Evolutionary conservation across 345 rosid genomes (phyloP), one percentile per base, ranked within the genome.

Genomic region (Balakata baccata): DNA sequence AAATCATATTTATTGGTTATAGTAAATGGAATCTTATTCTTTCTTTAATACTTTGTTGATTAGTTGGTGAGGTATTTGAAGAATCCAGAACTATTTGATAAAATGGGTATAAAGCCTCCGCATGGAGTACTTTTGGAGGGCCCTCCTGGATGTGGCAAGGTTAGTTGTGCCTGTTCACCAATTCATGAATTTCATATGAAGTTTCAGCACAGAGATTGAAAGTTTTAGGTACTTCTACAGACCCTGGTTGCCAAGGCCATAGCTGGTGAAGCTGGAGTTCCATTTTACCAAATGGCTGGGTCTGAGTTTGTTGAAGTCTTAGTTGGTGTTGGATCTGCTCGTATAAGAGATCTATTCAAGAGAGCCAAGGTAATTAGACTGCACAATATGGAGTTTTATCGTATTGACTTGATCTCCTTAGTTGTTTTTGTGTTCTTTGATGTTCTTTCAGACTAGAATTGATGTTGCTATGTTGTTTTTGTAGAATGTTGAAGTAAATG

Each of bases 121-220:
- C 98, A 93, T 82, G 98, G 97, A 17, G 98, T 93, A 77, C 98
- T 91, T 84, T 74, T 93, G 73, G 98, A 93, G 82, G 98, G 97
- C 22, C 96, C 96, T 72, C 97, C 98, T 34, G 98, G 98, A 69
- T 93, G 97, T 80, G 98, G 97, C 78, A 93, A 93, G 98, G 98
- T 91, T 78, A 63, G 82, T 79, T 76, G 38, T 71, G 38, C 61
- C 34, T 29, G 53, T 29, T 45, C 47, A 66, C 53, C 20, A 41
- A 17, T 73, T 73, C 56, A 18, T 74, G 51, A 61, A 38, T 73
- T 63, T 76, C 13, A 29, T 16, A 34, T 70, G 54, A 49, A 75
- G 34, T 77, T 74, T 38, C 72, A 23, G 52, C 70, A 64, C 58
- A 63, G 51, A 46, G 72, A 37, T 62, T 77, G 69, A 58, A 71